Percentiles rank a stretch among this genome's conserved stretches.
These are phyloP conservation scores for Alternaria sp. DNA, from an alignment of 2,329 filamentous ascomycete genomes.

Conservation along the genomic window DNA sequence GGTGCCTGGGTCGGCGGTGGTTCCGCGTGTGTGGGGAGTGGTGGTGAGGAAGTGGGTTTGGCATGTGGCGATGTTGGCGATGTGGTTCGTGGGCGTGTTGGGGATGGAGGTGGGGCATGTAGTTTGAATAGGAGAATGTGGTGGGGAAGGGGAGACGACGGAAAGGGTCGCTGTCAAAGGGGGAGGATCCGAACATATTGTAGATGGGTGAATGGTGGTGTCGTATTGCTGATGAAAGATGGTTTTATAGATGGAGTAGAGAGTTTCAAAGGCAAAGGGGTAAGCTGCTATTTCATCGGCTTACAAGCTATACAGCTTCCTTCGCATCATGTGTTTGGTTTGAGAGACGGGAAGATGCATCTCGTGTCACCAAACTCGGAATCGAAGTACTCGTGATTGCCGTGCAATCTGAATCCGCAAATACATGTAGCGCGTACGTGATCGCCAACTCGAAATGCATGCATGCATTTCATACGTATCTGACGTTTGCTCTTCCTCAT, in stretches of 20 bases:
- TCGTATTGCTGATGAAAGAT: background rate
- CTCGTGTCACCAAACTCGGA: slow-evolving; percentile 10
- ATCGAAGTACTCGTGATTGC: slow-evolving; percentile 9
- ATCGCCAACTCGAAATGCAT: background rate
- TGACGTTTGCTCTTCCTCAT: background rate
- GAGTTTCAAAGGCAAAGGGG: background rate
- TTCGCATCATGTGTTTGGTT: slow-evolving; percentile 4
- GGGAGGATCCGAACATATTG: slow-evolving; percentile 13
- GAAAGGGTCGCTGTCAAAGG: slow-evolving; percentile 13
- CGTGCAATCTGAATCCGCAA: slow-evolving; percentile 14
- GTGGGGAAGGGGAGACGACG: slow-evolving; percentile 4
- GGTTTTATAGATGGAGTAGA: background rate
- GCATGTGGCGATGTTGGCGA: slow-evolving; percentile 5
- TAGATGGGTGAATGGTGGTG: background rate
- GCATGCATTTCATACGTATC: background rate
- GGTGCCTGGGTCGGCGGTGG: background rate
- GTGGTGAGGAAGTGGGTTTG: background rate
- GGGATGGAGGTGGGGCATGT: background rate
- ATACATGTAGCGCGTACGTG: slow-evolving; percentile 1
- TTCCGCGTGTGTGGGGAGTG: background rate
- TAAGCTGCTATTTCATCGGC: background rate
- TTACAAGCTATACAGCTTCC: background rate
- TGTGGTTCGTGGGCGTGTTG: background rate
- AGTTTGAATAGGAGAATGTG: slow-evolving; percentile 4
- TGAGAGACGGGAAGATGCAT: slow-evolving; percentile 9